A percentile compares a stretch with the other conserved stretches of the same genome.
These are phyloP conservation scores for Sanguinoderma infundibulare DNA, from an alignment of 1,284 basidiomycete species.

Conservation along the genomic window DNA sequence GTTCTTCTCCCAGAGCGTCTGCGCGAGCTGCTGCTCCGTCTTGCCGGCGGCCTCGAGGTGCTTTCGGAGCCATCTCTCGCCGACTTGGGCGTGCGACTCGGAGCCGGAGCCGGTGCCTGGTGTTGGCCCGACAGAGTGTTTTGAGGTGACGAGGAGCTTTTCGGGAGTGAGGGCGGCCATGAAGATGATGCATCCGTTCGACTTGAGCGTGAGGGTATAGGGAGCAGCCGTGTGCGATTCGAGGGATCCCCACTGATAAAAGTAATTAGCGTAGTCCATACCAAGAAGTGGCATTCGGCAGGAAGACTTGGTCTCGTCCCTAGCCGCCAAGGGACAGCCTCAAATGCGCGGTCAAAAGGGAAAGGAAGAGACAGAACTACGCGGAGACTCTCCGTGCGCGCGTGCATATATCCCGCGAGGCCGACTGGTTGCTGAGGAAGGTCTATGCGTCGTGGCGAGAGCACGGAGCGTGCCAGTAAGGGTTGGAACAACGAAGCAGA, in stretches of 20 bases:
- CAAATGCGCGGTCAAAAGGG: no score
- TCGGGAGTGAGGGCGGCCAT: slow-evolving; percentile 83
- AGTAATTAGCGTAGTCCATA: background rate
- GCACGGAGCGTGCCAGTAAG: no score
- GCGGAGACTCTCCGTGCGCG: no score
- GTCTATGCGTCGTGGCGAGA: no score
- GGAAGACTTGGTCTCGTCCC: no score
- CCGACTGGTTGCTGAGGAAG: no score
- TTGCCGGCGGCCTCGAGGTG: slow-evolving; percentile 72
- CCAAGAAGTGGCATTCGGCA: no score
- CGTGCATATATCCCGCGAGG: no score
- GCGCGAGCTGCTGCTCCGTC: slow-evolving; percentile 78
- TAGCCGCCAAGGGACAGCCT: no score
- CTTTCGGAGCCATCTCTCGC: slow-evolving; percentile 81
- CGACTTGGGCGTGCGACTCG: slow-evolving; percentile 77
- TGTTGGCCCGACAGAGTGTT: slow-evolving; percentile 81
- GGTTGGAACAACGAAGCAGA: no score
- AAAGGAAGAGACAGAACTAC: no score
- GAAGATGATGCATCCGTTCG: slow-evolving; percentile 98
- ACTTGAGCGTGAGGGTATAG: slow-evolving; percentile 92
- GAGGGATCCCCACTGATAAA: slow-evolving; percentile 77
- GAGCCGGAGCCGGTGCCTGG: slow-evolving; percentile 28
- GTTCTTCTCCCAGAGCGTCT: slow-evolving; percentile 79
- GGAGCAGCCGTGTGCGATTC: slow-evolving; percentile 76
- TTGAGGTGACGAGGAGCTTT: slow-evolving; percentile 88